These are phyloP conservation scores for Pulicaria dysenterica DNA, from an alignment of 129 eudicot species.

Conservation along the genomic window DNA sequence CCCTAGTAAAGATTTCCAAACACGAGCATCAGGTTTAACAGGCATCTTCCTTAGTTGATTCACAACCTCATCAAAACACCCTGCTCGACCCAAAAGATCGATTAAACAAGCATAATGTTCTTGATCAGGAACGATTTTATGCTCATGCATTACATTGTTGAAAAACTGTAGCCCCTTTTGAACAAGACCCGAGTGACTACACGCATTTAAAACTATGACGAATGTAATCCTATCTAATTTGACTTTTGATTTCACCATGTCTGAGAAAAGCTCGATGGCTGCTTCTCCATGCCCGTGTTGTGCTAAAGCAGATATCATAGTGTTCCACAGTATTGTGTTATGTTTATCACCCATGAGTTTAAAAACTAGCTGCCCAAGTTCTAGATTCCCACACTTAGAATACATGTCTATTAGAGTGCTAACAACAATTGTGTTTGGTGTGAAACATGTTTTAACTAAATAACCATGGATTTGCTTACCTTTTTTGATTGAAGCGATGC, in stretches of 20 bases:
- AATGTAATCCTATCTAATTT: slow-evolving; percentile 64
- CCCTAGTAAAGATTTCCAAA: slow-evolving; percentile 73
- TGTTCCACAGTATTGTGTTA: slow-evolving; percentile 65
- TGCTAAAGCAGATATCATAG: slow-evolving; percentile 73
- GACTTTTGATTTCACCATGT: slow-evolving; percentile 55
- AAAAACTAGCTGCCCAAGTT: slow-evolving; percentile 46
- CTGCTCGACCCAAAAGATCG: slow-evolving; percentile 79
- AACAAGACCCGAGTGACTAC: slow-evolving; percentile 77
- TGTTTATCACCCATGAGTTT: slow-evolving; percentile 38
- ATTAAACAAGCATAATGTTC: slow-evolving; percentile 87
- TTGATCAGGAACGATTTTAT: slow-evolving; percentile 50
- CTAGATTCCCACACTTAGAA: slow-evolving; percentile 66
- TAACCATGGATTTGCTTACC: slow-evolving; percentile 77
- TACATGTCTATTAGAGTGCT: slow-evolving; percentile 86
- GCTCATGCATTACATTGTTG: slow-evolving; percentile 40
- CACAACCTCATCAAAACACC: slow-evolving; percentile 57
- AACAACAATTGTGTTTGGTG: slow-evolving; percentile 61
- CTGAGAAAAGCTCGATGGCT: slow-evolving; percentile 45
- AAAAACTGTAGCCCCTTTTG: slow-evolving; percentile 53
- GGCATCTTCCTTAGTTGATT: slow-evolving; percentile 53
- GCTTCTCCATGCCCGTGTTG: slow-evolving; percentile 73
- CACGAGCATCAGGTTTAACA: slow-evolving; percentile 47
- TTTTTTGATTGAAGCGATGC: slow-evolving; percentile 44
- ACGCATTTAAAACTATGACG: slow-evolving; percentile 63
- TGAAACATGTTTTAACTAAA: slow-evolving; percentile 45